Base-by-base conservation (phyloP, 495 filamentous ascomycete genomes). In the Penicillium cataractarum region DNA sequence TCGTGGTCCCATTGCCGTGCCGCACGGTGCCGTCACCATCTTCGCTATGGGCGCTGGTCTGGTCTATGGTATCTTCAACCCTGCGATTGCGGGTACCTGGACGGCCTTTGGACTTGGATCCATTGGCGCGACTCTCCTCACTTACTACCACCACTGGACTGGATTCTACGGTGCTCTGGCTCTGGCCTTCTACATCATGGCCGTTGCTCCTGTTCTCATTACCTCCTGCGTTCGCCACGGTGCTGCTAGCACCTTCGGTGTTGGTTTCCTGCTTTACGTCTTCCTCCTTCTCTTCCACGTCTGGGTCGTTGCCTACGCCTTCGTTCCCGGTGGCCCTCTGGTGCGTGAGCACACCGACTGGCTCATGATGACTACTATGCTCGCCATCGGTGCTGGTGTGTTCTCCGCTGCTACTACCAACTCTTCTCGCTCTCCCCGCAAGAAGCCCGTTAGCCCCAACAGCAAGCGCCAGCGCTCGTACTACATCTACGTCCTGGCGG, bases 281-380 rank as follows among this genome's bases (percentile, higher is more conserved):
- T 79, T 97, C 72, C 70, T 98, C 72, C 86, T 97, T 21, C 83
- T 99, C 53, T 95, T 95, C 76, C 93, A 97, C 69, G 93, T 97
- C 39, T 99, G 96, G 96, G 90, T 97, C 55, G 96, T 99, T 22
- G 96, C 96, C 7, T 99, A 99, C 66, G 96, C 96, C 53, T 99
- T 99, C 70, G 96, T 99, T n/a, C 96, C 95, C 17, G 96, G 96
- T 44, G 96, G 95, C 29, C 93, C 92, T 3, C 81, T 97, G 1
- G 89, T 98, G 49, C 89, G 96, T 24, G 96, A 99, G 71, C 93
- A 89, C 67, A 99, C 93, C 24, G 96, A 98, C 73, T 96, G 92
- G 89, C 81, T 99, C 65, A 93, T 97, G 92, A 83, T 85, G 2
- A 84, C 84, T 12, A 96, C 80, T 66, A 96, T 98, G 90, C 73